Evolutionary conservation across 2,329 filamentous ascomycete genomes (phyloP).

Genomic region (Aureobasidium sp.): DNA sequence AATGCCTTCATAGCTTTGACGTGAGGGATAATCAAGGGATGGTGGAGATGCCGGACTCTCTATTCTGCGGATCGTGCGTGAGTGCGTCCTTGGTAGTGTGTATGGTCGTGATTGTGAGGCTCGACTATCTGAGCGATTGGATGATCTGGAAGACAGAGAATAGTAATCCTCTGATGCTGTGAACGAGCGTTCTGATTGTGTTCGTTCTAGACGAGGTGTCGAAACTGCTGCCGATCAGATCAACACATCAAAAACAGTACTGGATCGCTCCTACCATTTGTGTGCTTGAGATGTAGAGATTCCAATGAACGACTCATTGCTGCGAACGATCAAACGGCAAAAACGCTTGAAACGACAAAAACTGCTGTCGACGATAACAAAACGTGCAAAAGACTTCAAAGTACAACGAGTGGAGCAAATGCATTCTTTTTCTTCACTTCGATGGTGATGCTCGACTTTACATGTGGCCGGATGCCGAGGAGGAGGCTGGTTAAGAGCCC

Average conservation of each 20-base stretch:
- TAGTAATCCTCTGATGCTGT: slow-evolving; percentile 43
- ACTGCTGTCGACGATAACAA: slow-evolving; percentile 2
- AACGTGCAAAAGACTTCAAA: neutral
- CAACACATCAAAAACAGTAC: neutral
- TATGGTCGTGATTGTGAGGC: slow-evolving; percentile 12
- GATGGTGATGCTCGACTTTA: neutral
- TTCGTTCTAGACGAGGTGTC: slow-evolving; percentile 31
- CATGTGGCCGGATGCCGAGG: slow-evolving; percentile 6
- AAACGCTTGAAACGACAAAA: slow-evolving; percentile 5
- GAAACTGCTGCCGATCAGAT: slow-evolving; percentile 23
- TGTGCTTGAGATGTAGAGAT: slow-evolving; percentile 31
- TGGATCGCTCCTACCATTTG: slow-evolving; percentile 27
- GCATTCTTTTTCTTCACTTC: slow-evolving; percentile 2
- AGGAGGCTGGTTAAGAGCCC: slow-evolving; percentile 5
- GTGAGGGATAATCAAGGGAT: slow-evolving; percentile 16
- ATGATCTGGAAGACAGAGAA: slow-evolving; percentile 34
- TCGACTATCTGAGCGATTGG: slow-evolving; percentile 8
- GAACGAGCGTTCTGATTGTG: slow-evolving; percentile 37
- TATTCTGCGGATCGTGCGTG: slow-evolving; percentile 2
- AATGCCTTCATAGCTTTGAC: slow-evolving; percentile 21
- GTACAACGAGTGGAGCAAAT: neutral
- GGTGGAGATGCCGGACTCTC: slow-evolving; percentile 26
- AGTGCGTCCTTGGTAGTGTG: slow-evolving; percentile 21
- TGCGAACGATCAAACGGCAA: slow-evolving; percentile 2
- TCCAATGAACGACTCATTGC: slow-evolving; percentile 14